Conservation (phyloP, 805 yeast genomes). For the Wickerhamomyces sydowiorum region DNA sequence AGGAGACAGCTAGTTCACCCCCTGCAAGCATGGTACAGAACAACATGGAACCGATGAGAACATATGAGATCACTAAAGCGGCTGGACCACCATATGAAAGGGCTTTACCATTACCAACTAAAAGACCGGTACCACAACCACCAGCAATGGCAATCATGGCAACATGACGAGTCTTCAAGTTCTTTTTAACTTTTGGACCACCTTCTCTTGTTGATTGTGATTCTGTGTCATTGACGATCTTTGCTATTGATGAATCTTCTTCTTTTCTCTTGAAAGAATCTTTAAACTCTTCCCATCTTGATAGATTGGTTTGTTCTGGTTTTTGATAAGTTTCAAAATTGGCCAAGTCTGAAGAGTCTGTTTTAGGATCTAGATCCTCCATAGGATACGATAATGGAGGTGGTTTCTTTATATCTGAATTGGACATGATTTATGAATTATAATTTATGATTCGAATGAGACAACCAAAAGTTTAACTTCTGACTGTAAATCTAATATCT, state of each 20-base stretch:
- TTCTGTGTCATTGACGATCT: not conserved
- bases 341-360: not conserved
- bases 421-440: not conserved
- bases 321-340: not conserved
- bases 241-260: not conserved
- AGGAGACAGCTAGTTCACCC: slow-evolving; percentile 49
- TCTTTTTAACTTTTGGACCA: not conserved
- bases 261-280: not conserved
- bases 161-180: slow-evolving; percentile 17
- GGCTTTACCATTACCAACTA: slow-evolving; percentile 48
- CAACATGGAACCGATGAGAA: slow-evolving; percentile 42
- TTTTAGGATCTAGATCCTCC: not conserved
- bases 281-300: not conserved
- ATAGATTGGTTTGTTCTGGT: not conserved
- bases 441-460: not conserved
- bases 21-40: slow-evolving; percentile 40
- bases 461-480: not conserved
- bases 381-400: not conserved
- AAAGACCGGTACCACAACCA: slow-evolving; percentile 55
- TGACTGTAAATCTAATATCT: too few relatives aligned
- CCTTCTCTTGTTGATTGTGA: not conserved
- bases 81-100: slow-evolving; percentile 48
- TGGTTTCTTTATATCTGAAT: not conserved
- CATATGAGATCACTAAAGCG: slow-evolving; percentile 41
- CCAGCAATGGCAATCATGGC: slow-evolving; percentile 65